Percentiles rank a stretch among this genome's conserved stretches.
phyloP scores from a whole-genome alignment of 2,329 filamentous ascomycete species.

The Arachnopeziza araneosa region DNA sequence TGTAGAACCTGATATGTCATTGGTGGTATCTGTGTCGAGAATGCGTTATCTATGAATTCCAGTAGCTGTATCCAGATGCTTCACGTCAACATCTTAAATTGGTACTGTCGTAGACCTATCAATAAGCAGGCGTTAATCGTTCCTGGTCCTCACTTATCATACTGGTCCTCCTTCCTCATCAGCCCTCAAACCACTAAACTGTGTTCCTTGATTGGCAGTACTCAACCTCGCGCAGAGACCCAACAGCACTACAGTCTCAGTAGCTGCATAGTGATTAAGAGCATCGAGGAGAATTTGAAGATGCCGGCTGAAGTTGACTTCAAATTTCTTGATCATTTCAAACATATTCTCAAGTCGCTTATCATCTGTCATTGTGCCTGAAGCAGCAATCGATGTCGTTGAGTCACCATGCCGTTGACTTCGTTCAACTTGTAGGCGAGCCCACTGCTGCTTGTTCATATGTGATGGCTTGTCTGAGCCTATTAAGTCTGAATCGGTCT shows the following conservation, averaged over 20 bases:
- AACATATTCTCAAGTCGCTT: conserved; percentile 47
- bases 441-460: conserved; percentile 58
- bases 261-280: conserved; percentile 94
- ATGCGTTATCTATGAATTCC: neutral
- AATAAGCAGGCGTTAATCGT: neutral
- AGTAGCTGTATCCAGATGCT: neutral
- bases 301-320: conserved; percentile 87
- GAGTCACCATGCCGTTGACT: conserved; percentile 35
- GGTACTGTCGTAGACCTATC: neutral
- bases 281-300: conserved; percentile 91
- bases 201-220: conserved; percentile 65
- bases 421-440: conserved; percentile 47
- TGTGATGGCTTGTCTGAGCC: conserved; percentile 49
- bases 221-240: conserved; percentile 80
- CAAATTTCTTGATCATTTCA: conserved; percentile 85
- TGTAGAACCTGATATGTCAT: too few species aligned
- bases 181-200: conserved; percentile 53
- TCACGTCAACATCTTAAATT: neutral
- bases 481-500: conserved; percentile 73
- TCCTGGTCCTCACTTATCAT: conserved; percentile 2
- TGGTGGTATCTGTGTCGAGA: neutral
- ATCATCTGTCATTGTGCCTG: conserved; percentile 17
- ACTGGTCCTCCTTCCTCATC: conserved; percentile 45
- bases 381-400: conserved; percentile 12
- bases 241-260: conserved; percentile 89